Base-by-base conservation (phyloP, 495 filamentous ascomycete genomes). In the Durotheca rogersii region DNA sequence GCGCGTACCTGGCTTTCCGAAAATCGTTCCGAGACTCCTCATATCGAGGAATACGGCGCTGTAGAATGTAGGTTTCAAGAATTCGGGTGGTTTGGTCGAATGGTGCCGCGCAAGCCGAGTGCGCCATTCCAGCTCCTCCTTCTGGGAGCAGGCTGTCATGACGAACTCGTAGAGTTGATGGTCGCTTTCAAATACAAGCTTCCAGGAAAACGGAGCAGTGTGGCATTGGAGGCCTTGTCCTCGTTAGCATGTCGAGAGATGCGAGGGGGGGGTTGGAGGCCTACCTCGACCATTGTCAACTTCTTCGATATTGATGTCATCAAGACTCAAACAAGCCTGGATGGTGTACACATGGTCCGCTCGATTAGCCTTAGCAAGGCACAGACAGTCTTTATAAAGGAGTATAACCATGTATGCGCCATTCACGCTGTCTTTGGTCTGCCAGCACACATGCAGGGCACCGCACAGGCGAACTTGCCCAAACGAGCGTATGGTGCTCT, bases 171-270 rank as follows among this genome's bases (percentile, higher is more conserved):
- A 93, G 14, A 88, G 77, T 31, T 85, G 82, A 51, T 88, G 78
- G 34, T 85, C 76, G 32, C 81, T 77, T 57, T 91, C 85, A 56
- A 97, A 96, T 11, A 87, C 73, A n/a, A 96, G 63, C 65, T 96
- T 98, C 92, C 91, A 97, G 1, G 90, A 90, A 64, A 88, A 88
- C 9, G 84, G 81, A 15, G 87, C 89, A 14, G 84, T 88, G 60
- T 92, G 81, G 62, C 90, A 96, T 70, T 86, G 87, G 5, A 96
- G 67, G 1, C 91, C 91, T 95, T 53, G 37, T 11, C 5, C 23
- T 11, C 17, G 7, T 45, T 64, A 47, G 39, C 25, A 44, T 39
- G 15, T 6, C 35, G 2, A 19, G 39, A 0, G 47, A 37, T 17
- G 30, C 12, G 19, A 19, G 3, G 47, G 18, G 14, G 12, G 30